phyloP scores from a whole-genome alignment of 1,284 basidiomycete genomes.

The Leucoagaricus sp. region DNA sequence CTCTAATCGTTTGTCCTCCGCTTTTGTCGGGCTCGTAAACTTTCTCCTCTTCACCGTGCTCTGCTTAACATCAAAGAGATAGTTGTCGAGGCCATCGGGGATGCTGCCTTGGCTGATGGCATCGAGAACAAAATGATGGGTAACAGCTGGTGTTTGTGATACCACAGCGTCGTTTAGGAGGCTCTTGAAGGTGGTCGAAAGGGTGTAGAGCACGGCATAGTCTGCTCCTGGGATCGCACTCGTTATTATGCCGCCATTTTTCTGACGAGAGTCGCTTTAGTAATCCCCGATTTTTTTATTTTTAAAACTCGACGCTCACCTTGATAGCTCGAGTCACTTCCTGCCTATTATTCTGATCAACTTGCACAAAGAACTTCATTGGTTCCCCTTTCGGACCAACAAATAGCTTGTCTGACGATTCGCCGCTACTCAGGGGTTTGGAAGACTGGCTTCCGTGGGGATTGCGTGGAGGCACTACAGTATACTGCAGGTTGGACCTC shows the following conservation, averaged over 20 bases:
- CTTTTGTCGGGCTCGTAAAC: slow-evolving; percentile 8
- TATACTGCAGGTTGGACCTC: not conserved
- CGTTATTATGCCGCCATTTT: slow-evolving; percentile 60
- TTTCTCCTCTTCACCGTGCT: slow-evolving; percentile 19
- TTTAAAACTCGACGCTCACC: slow-evolving; percentile 36
- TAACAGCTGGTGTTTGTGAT: slow-evolving; percentile 44
- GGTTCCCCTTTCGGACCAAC: slow-evolving; percentile 33
- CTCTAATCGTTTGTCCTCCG: slow-evolving; percentile 21
- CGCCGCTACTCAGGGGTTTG: slow-evolving; percentile 2
- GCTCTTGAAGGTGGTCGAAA: slow-evolving; percentile 46
- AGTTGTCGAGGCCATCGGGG: slow-evolving; percentile 43
- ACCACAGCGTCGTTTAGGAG: slow-evolving; percentile 40
- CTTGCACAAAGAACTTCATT: slow-evolving; percentile 56
- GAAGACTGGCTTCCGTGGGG: slow-evolving; percentile 15
- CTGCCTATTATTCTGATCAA: slow-evolving; percentile 51
- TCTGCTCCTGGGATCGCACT: slow-evolving; percentile 53
- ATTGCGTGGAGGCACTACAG: slow-evolving; percentile 8
- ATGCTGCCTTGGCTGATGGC: slow-evolving; percentile 48
- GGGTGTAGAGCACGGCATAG: slow-evolving; percentile 54
- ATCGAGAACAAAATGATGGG: slow-evolving; percentile 54
- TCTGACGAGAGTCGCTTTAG: no score
- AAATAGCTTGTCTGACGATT: slow-evolving; percentile 24
- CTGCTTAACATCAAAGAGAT: slow-evolving; percentile 29
- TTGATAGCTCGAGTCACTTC: slow-evolving; percentile 53
- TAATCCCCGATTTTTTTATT: no score